phyloP scores from a whole-genome alignment of 352 stramenopile species.

The Aphanomyces cochlioides region DNA sequence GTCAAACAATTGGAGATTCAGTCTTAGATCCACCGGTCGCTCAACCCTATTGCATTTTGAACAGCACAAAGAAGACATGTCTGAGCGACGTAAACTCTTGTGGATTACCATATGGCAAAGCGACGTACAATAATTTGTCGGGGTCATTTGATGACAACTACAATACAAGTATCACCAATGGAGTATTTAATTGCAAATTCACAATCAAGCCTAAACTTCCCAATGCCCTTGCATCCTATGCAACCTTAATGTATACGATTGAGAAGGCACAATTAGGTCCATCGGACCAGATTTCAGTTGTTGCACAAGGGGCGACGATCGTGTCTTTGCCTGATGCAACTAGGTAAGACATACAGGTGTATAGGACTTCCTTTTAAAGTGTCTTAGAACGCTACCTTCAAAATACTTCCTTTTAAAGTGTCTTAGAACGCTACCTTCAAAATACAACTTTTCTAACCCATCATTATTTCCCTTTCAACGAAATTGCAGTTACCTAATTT shows the following conservation, averaged over 20 bases:
- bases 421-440: no score
- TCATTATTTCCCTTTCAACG: neutral
- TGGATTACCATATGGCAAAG: neutral
- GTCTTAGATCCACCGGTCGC: neutral
- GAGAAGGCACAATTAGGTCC: neutral
- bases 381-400: neutral
- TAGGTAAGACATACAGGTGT: neutral
- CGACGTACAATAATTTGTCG: neutral
- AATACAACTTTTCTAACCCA: slow-evolving; percentile 7
- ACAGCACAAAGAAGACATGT: slow-evolving; percentile 5
- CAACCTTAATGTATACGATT: neutral
- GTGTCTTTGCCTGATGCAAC: neutral
- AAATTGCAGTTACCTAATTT: neutral
- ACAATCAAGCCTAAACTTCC: neutral
- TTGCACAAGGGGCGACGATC: neutral
- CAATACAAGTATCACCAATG: neutral
- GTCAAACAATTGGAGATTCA: slow-evolving; percentile 10
- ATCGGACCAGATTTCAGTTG: neutral
- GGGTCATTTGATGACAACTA: slow-evolving; percentile 16
- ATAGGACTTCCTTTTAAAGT: neutral
- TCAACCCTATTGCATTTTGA: slow-evolving; percentile 14
- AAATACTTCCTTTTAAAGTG: neutral
- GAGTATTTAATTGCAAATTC: slow-evolving; percentile 6
- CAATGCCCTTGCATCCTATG: neutral
- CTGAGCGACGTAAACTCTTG: slow-evolving; percentile 1